These are phyloP conservation scores for Lachnellula cervina DNA, from an alignment of 2,329 filamentous ascomycete species.

Conservation along the genomic window DNA sequence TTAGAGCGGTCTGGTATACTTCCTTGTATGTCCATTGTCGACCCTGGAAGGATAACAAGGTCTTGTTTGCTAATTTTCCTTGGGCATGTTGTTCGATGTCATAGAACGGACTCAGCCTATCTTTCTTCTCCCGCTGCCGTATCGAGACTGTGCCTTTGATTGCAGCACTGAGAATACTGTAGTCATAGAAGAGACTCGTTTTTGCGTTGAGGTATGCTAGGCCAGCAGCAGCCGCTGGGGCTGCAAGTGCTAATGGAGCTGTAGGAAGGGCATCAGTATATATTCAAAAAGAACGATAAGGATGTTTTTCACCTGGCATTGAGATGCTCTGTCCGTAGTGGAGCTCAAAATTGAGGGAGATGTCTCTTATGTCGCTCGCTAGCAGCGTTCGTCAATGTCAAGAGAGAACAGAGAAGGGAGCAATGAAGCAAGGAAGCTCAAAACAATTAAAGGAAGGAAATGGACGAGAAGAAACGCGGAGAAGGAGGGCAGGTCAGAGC, in stretches of 20 bases:
- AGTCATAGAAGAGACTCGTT: conserved; percentile 62
- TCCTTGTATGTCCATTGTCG: conserved; percentile 69
- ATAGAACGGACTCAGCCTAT: conserved; percentile 71
- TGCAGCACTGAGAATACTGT: conserved; percentile 51
- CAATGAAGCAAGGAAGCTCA: too few species aligned
- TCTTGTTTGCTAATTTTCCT: conserved; percentile 45
- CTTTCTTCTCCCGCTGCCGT: conserved; percentile 46
- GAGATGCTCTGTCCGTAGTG: not conserved
- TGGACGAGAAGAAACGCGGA: too few species aligned
- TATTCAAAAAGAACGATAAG: not conserved
- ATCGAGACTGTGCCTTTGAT: conserved; percentile 42
- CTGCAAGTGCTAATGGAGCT: conserved; percentile 51
- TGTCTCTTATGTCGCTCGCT: too few species aligned
- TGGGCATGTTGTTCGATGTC: conserved; percentile 62
- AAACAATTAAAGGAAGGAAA: too few species aligned
- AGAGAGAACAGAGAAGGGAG: too few species aligned
- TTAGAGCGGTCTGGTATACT: conserved; percentile 64
- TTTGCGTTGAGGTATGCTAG: conserved; percentile 77
- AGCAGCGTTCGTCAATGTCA: too few species aligned
- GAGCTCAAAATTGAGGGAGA: too few species aligned
- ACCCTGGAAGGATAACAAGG: conserved; percentile 65
- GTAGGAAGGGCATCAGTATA: conserved; percentile 1
- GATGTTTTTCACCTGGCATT: conserved; percentile 25
- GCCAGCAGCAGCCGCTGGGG: conserved; percentile 59
- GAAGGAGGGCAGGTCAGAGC: too few species aligned